Evolutionary conservation across 2,329 filamentous ascomycete species (phyloP).

Genomic region (Sporothrix phasma): DNA sequence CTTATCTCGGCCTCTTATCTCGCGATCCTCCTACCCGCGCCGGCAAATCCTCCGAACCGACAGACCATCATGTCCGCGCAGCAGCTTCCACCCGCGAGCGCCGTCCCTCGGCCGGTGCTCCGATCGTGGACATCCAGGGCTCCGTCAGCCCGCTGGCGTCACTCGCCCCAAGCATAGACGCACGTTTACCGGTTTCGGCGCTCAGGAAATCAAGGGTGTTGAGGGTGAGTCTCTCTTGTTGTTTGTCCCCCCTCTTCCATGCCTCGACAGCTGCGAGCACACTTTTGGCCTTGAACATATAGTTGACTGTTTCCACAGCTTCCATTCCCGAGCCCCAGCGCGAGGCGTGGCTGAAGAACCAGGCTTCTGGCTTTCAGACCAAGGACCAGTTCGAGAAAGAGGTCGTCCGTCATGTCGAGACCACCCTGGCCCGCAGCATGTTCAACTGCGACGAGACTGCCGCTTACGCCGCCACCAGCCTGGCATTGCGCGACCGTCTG

Average conservation of each 20-base stretch:
- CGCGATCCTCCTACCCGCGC: not conserved
- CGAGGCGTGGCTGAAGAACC: slow-evolving; percentile 61
- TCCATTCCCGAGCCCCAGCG: slow-evolving; percentile 83
- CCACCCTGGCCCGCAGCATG: slow-evolving; percentile 85
- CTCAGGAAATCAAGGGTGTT: slow-evolving; percentile 83
- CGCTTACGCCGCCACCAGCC: slow-evolving; percentile 79
- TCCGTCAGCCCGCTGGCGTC: slow-evolving; percentile 75
- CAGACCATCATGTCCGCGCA: slow-evolving; percentile 12
- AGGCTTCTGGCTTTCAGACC: slow-evolving; percentile 58
- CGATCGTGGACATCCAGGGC: slow-evolving; percentile 77
- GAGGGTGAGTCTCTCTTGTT: slow-evolving; percentile 51
- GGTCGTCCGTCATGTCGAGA: slow-evolving; percentile 89
- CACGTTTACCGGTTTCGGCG: slow-evolving; percentile 88
- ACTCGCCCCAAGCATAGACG: slow-evolving; percentile 90
- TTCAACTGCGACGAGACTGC: slow-evolving; percentile 97
- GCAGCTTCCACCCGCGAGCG: slow-evolving; percentile 54
- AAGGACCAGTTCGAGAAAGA: slow-evolving; percentile 82
- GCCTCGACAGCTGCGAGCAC: not conserved
- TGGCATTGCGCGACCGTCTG: slow-evolving; percentile 87
- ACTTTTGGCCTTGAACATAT: not conserved
- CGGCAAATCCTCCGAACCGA: not conserved
- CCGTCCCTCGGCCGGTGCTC: slow-evolving; percentile 69
- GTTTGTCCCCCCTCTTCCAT: not conserved
- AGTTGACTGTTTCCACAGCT: slow-evolving; percentile 30
- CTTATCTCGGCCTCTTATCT: slow-evolving; percentile 6